These are phyloP conservation scores for Aspergillus sp. DNA, from an alignment of 2,329 filamentous ascomycete genomes.

Conservation along the genomic window DNA sequence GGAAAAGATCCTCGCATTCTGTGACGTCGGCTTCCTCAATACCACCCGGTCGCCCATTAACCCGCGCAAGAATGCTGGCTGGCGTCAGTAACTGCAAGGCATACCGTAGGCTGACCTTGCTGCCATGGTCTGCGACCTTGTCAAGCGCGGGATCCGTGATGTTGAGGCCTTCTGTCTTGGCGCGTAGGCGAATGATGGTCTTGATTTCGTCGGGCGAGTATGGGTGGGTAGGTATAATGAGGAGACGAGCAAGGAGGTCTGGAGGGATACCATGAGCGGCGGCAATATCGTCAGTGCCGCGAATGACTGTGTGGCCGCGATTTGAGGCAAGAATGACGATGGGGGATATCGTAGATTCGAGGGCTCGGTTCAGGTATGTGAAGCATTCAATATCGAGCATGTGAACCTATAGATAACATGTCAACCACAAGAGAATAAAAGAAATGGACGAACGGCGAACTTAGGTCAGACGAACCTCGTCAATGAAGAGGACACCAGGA, in stretches of 20 bases:
- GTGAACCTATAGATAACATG: constrained; percentile 69
- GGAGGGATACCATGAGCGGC: constrained; percentile 93
- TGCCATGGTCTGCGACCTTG: constrained; percentile 84
- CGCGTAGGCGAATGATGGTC: constrained; percentile 83
- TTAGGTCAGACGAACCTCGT: constrained; percentile 69
- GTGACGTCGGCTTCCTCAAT: constrained; percentile 78
- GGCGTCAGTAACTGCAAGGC: constrained; percentile 90
- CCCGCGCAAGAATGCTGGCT: constrained; percentile 85
- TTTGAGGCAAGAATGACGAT: constrained; percentile 98
- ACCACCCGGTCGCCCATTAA: constrained; percentile 72
- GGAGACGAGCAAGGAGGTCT: constrained; percentile 88
- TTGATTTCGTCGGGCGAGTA: constrained; percentile 90
- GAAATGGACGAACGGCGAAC: not conserved
- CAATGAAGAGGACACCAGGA: constrained; percentile 97
- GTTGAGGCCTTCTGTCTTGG: constrained; percentile 77
- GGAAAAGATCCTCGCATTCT: constrained; percentile 82
- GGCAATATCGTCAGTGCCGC: constrained; percentile 76
- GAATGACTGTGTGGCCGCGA: constrained; percentile 89
- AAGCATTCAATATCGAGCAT: constrained; percentile 99
- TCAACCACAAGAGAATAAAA: constrained; percentile 25
- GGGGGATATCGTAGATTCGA: constrained; percentile 91
- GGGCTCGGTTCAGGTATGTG: constrained; percentile 97
- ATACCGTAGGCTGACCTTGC: constrained; percentile 87
- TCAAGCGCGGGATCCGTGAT: constrained; percentile 83
- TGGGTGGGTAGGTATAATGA: constrained; percentile 93